Evolutionary conservation across 1,284 basidiomycete genomes (phyloP).

Genomic region (Psilocybe mexicana): DNA sequence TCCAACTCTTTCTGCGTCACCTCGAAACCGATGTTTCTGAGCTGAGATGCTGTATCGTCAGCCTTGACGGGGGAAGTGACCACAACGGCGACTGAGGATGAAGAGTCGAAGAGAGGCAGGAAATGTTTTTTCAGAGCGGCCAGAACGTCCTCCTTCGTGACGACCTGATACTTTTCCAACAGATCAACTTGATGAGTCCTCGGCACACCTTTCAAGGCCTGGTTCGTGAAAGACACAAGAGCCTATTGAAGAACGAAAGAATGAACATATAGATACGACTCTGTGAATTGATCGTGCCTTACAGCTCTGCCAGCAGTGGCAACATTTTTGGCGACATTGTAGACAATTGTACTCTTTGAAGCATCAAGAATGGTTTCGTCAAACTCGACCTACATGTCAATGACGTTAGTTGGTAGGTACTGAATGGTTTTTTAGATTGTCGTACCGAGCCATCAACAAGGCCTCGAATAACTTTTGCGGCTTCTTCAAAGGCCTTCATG

Average conservation of each 20-base stretch:
- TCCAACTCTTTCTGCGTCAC: constrained; percentile 76
- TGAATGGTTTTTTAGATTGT: constrained; percentile 23
- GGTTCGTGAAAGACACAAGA: constrained; percentile 79
- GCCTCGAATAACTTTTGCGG: constrained; percentile 71
- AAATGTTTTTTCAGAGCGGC: constrained; percentile 74
- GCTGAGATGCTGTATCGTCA: constrained; percentile 67
- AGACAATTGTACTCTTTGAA: constrained; percentile 91
- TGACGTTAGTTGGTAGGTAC: constrained; percentile 38
- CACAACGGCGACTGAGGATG: constrained; percentile 78
- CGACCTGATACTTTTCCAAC: constrained; percentile 75
- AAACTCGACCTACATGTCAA: constrained; percentile 66
- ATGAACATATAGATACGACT: not conserved
- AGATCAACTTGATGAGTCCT: constrained; percentile 75
- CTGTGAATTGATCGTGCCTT: constrained; percentile 25
- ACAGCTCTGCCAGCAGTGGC: constrained; percentile 87
- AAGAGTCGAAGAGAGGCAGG: constrained; percentile 83
- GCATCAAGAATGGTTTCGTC: constrained; percentile 87
- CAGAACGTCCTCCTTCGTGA: constrained; percentile 80
- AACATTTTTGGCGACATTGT: constrained; percentile 76
- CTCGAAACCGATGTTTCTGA: constrained; percentile 73
- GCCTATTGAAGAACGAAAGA: constrained; percentile 48
- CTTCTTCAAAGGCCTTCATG: constrained; percentile 83
- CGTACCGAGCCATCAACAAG: constrained; percentile 80
- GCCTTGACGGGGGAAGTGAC: constrained; percentile 83
- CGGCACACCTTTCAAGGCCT: constrained; percentile 80